These are phyloP conservation scores for Phycomyces nitens DNA, from an alignment of 192 early-diverging fungal species.

Conservation along the genomic window DNA sequence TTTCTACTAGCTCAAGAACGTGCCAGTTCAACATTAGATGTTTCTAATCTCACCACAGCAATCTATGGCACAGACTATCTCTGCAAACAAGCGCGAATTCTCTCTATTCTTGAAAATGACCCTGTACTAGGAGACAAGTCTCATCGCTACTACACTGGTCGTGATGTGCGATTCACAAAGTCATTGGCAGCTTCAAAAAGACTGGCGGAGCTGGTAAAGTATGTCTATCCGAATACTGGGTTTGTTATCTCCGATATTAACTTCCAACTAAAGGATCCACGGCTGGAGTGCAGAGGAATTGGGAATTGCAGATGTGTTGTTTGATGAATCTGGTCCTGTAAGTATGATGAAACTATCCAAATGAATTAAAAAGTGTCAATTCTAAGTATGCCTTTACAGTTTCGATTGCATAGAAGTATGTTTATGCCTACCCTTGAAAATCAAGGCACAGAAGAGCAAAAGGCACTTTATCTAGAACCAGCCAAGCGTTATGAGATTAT, in stretches of 20 bases:
- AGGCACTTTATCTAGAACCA: constrained; percentile 65
- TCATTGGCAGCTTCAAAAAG: constrained; percentile 58
- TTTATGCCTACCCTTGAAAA: constrained; percentile 77
- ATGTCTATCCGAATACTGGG: constrained; percentile 9
- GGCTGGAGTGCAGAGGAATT: constrained; percentile 55
- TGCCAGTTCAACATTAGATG: constrained; percentile 55
- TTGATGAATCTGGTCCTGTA: constrained; percentile 61
- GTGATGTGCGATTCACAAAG: constrained; percentile 61
- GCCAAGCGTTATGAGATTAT: constrained; percentile 74
- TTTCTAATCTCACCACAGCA: constrained; percentile 57
- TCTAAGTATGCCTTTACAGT: constrained; percentile 24
- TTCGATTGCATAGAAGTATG: constrained; percentile 74
- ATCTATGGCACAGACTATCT: constrained; percentile 62
- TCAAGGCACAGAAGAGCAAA: constrained; percentile 75
- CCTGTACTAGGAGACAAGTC: constrained; percentile 61
- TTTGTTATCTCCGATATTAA: background rate
- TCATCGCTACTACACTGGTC: constrained; percentile 63
- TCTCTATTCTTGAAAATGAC: constrained; percentile 58
- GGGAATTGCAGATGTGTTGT: constrained; percentile 44
- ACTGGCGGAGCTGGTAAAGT: constrained; percentile 57
- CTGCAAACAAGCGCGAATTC: constrained; percentile 45
- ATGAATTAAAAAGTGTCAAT: background rate
- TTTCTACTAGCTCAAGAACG: constrained; percentile 67
- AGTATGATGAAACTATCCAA: background rate
- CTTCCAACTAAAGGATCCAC: constrained; percentile 30